These are phyloP conservation scores for Scedosporium dehoogii DNA, from an alignment of 2,329 filamentous ascomycete species.

Conservation along the genomic window DNA sequence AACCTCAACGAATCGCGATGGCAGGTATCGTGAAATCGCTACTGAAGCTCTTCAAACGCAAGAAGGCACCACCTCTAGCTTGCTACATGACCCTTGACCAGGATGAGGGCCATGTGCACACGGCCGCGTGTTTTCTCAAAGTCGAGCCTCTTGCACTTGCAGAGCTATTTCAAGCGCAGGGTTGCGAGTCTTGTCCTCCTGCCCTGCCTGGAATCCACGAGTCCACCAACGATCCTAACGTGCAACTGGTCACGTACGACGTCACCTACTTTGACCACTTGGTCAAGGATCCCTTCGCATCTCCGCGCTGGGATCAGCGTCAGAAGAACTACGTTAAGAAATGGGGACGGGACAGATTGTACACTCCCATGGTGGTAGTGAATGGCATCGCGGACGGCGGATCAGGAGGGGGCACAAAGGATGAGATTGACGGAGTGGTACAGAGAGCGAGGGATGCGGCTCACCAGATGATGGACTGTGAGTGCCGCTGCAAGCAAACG, in stretches of 20 bases:
- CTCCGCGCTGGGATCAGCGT: constrained; percentile 19
- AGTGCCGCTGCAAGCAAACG: too few species aligned
- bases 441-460: too few species aligned
- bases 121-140: constrained; percentile 21
- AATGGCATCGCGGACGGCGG: constrained; percentile 17
- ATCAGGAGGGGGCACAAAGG: constrained; percentile 13
- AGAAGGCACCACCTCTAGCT: constrained; percentile 21
- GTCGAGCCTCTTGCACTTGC: constrained; percentile 21
- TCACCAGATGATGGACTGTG: too few species aligned
- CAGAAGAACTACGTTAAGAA: constrained; percentile 22
- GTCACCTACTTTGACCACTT: constrained; percentile 24
- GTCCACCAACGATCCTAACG: constrained; percentile 17
- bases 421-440: constrained; percentile 6
- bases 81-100: constrained; percentile 20
- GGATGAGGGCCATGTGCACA: constrained; percentile 20
- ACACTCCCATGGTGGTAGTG: constrained; percentile 21
- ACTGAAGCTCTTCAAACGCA: constrained; percentile 19
- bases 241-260: constrained; percentile 22
- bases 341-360: constrained; percentile 21
- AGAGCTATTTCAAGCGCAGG: constrained; percentile 25
- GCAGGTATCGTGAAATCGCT: too few species aligned
- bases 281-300: constrained; percentile 21
- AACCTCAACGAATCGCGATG: too few species aligned
- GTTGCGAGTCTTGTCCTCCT: constrained; percentile 22
- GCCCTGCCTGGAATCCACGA: constrained; percentile 21